A percentile compares a stretch with the other conserved stretches of the same genome.
Evolutionary conservation across 352 stramenopile genomes (phyloP).

Genomic region (Bremia lactucae): DNA sequence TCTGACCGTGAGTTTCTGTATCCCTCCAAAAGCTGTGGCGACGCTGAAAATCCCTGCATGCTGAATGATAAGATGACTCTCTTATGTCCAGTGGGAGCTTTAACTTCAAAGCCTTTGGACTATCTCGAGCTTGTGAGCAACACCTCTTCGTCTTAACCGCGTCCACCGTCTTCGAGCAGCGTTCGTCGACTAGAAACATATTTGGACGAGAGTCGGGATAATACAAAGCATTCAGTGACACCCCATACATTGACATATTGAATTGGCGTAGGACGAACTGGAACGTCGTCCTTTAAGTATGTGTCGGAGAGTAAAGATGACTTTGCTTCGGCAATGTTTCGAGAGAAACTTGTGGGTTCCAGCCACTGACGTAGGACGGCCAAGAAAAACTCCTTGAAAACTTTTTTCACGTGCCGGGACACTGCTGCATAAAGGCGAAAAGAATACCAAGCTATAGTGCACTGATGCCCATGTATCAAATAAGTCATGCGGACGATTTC

Average conservation of each 20-base stretch:
- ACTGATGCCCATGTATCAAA: slow-evolving; percentile 1
- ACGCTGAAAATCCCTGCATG: too few species aligned
- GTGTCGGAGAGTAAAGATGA: slow-evolving; percentile 73
- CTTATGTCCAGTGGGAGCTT: too few species aligned
- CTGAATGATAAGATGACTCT: too few species aligned
- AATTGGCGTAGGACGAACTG: slow-evolving; percentile 54
- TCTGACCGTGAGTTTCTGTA: too few species aligned
- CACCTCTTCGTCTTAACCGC: slow-evolving; percentile 43
- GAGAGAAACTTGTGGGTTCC: slow-evolving; percentile 27
- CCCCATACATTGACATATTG: slow-evolving; percentile 32
- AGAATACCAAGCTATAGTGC: too few species aligned
- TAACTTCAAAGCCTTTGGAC: too few species aligned
- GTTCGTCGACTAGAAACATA: slow-evolving; percentile 60
- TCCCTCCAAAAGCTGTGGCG: too few species aligned
- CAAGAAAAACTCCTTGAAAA: slow-evolving; percentile 40
- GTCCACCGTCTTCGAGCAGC: slow-evolving; percentile 58
- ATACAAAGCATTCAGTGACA: slow-evolving; percentile 31
- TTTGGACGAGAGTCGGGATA: slow-evolving; percentile 39
- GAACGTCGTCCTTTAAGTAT: slow-evolving; percentile 78
- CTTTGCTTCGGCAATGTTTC: slow-evolving; percentile 50
- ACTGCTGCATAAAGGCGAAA: slow-evolving; percentile 53
- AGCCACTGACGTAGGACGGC: slow-evolving; percentile 41
- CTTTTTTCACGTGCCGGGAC: slow-evolving; percentile 47
- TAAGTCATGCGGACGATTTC: slow-evolving; percentile 3
- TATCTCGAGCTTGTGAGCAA: slow-evolving; percentile 71